Percentiles rank a stretch among this genome's conserved stretches.
Conservation (phyloP, 306 rosid genomes). For the Urtica urens region DNA sequence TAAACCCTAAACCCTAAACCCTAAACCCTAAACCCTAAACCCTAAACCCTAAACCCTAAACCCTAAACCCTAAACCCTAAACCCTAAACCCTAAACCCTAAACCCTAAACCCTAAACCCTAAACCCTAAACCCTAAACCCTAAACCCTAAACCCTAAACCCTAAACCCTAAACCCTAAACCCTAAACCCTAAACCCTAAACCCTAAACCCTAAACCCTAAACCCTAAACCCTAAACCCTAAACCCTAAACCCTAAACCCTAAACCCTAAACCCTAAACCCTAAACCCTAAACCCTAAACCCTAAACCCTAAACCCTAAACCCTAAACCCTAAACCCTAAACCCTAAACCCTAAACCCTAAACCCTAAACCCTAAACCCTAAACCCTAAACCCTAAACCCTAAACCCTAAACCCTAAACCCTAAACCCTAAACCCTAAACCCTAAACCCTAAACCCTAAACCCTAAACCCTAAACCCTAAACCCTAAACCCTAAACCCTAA, state of each 20-base stretch:
- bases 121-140: slow-evolving; percentile 15
- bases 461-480: slow-evolving; percentile 15
- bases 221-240: slow-evolving; percentile 11
- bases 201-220: slow-evolving; percentile 12
- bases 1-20: slow-evolving; percentile 7
- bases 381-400: slow-evolving; percentile 4
- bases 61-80: slow-evolving; percentile 14
- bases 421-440: slow-evolving; percentile 19
- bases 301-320: slow-evolving; percentile 15
- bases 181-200: slow-evolving; percentile 10
- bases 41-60: slow-evolving; percentile 10
- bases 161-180: slow-evolving; percentile 19
- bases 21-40: slow-evolving; percentile 6
- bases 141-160: slow-evolving; percentile 17
- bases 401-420: slow-evolving; percentile 12
- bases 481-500: slow-evolving; percentile 8
- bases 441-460: slow-evolving; percentile 16
- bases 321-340: slow-evolving; percentile 13
- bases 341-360: slow-evolving; percentile 15
- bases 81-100: slow-evolving; percentile 12
- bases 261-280: slow-evolving; percentile 19
- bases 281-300: slow-evolving; percentile 14
- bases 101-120: slow-evolving; percentile 15
- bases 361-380: not conserved
- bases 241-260: slow-evolving; percentile 18